These are phyloP conservation scores for Phaeosphaeriaceae sp. DNA, from an alignment of 2,329 filamentous ascomycete species.

Conservation along the genomic window DNA sequence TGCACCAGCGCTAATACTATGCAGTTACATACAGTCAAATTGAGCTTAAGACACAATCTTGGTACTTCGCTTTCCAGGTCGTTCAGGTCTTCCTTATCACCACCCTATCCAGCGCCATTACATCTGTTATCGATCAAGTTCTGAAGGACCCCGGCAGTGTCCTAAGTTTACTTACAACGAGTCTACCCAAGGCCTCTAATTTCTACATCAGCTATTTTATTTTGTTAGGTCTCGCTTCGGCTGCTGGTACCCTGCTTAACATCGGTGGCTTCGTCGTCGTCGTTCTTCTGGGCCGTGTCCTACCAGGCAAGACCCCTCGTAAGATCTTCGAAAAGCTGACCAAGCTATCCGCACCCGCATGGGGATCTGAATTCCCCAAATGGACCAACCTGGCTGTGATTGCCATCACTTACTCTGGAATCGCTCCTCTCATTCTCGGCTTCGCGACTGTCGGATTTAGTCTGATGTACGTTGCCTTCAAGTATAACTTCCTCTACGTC, in stretches of 20 bases:
- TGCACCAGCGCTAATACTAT: conserved; percentile 1
- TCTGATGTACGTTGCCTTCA: conserved; percentile 56
- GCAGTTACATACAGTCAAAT: conserved; percentile 51
- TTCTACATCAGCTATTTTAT: conserved; percentile 97
- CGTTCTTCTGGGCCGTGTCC: conserved; percentile 76
- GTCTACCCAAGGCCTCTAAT: conserved; percentile 85
- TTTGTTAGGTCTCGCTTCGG: conserved; percentile 70
- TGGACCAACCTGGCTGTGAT: conserved; percentile 54
- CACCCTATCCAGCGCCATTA: conserved; percentile 80
- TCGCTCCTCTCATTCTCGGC: conserved; percentile 56
- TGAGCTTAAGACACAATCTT: conserved; percentile 82
- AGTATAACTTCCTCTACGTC: conserved; percentile 58
- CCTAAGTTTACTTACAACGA: conserved; percentile 70
- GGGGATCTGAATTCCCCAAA: conserved; percentile 56
- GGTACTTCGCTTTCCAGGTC: conserved; percentile 90
- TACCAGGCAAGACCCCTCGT: conserved; percentile 52
- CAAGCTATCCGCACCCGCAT: conserved; percentile 51
- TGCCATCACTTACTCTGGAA: conserved; percentile 56
- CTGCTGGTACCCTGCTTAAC: conserved; percentile 66
- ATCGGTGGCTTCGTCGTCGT: conserved; percentile 82
- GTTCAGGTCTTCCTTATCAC: conserved; percentile 94
- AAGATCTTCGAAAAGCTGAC: conserved; percentile 54
- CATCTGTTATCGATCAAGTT: conserved; percentile 63
- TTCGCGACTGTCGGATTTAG: conserved; percentile 54
- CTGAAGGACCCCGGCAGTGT: conserved; percentile 65